phyloP scores from a whole-genome alignment of 192 early-diverging fungal species.

The Lobosporangium transversale region DNA sequence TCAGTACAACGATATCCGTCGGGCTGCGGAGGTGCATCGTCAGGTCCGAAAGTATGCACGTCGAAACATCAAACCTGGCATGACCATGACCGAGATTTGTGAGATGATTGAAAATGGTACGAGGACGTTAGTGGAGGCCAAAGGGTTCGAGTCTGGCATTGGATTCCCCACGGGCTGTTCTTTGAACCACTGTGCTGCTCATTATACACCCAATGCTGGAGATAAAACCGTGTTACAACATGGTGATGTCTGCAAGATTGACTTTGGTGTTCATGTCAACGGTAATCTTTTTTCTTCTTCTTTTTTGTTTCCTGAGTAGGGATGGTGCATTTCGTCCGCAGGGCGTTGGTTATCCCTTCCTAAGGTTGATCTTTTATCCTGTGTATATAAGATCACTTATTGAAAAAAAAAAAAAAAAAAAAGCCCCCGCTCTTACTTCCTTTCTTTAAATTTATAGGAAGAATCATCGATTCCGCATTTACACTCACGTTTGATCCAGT shows the following conservation, averaged over 20 bases:
- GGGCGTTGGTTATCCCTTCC: background rate
- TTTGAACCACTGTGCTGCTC: conserved; percentile 94
- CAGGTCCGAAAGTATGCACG: conserved; percentile 86
- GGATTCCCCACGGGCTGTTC: conserved; percentile 97
- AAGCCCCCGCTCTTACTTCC: too few relatives aligned
- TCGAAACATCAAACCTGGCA: conserved; percentile 88
- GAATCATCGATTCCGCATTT: conserved; percentile 96
- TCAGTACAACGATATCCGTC: conserved; percentile 83
- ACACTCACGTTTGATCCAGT: conserved; percentile 92
- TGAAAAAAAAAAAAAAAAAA: too few relatives aligned
- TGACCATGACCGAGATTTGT: conserved; percentile 92
- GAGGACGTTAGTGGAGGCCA: conserved; percentile 80
- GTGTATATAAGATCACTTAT: too few relatives aligned
- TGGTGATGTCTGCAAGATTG: conserved; percentile 96
- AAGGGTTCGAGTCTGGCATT: conserved; percentile 83
- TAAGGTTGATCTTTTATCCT: too few relatives aligned
- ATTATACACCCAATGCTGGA: conserved; percentile 96
- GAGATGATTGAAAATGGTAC: conserved; percentile 96
- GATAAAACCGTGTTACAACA: conserved; percentile 88
- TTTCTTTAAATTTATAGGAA: conserved; percentile 54
- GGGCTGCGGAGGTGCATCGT: conserved; percentile 94
- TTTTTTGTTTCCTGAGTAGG: background rate
- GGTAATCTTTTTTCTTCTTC: conserved; percentile 53
- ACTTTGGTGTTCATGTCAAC: conserved; percentile 95
- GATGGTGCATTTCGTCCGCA: background rate